These are phyloP conservation scores for Nidularia sp. DNA, from an alignment of 768 basidiomycete species.

Conservation along the genomic window DNA sequence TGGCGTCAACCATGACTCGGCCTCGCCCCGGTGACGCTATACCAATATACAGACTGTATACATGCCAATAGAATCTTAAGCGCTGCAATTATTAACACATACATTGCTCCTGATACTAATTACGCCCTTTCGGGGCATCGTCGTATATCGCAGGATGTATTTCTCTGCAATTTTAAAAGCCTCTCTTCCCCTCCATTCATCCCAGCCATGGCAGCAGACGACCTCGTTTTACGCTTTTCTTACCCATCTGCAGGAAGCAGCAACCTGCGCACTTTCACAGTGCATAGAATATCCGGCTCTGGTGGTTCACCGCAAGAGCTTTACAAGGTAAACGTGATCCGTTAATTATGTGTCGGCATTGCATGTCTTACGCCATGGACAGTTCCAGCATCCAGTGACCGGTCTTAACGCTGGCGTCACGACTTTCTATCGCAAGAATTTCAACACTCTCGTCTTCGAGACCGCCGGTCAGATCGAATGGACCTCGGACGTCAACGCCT, in stretches of 20 bases:
- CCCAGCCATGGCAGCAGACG: not conserved
- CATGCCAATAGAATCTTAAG: too few species aligned
- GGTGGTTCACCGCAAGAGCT: constrained; percentile 10
- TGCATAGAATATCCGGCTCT: constrained; percentile 21
- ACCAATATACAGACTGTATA: too few species aligned
- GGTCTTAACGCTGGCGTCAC: constrained; percentile 37
- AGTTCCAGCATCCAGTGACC: constrained; percentile 39
- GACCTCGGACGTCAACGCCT: constrained; percentile 39
- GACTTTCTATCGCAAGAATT: constrained; percentile 45
- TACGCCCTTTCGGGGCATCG: too few species aligned
- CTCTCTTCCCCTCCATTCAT: not conserved
- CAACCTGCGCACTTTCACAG: constrained; percentile 42
- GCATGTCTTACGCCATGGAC: not conserved
- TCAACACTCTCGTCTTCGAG: constrained; percentile 39
- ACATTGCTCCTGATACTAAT: too few species aligned
- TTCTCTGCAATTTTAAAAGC: not conserved
- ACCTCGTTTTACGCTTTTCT: constrained; percentile 31
- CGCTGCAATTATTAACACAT: too few species aligned
- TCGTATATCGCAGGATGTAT: too few species aligned
- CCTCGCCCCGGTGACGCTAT: too few species aligned
- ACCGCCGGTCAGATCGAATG: constrained; percentile 52
- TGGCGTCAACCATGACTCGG: too few species aligned
- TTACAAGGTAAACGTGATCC: not conserved
- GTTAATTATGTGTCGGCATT: not conserved
- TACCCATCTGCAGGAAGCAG: constrained; percentile 19